These are phyloP conservation scores for Hericium alpestre DNA, from an alignment of 768 basidiomycete species.

Conservation along the genomic window DNA sequence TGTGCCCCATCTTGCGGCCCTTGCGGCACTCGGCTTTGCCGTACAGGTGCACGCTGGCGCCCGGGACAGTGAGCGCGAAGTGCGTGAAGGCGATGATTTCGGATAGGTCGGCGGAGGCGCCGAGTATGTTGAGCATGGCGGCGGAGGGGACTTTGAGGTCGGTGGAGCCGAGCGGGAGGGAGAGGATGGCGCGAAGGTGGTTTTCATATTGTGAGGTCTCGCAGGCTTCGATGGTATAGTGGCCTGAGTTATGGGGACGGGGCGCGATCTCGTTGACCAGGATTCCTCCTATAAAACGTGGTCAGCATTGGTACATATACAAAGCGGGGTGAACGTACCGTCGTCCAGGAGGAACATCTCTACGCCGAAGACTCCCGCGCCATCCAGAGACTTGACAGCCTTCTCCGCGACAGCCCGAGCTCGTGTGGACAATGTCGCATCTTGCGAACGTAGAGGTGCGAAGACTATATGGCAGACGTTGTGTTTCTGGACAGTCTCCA, in stretches of 20 bases:
- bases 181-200: slow-evolving; percentile 89
- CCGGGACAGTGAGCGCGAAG: slow-evolving; percentile 59
- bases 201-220: slow-evolving; percentile 95
- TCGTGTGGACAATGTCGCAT: slow-evolving; percentile 41
- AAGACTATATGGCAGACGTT: slow-evolving; percentile 91
- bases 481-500: slow-evolving; percentile 91
- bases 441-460: slow-evolving; percentile 63
- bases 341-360: slow-evolving; percentile 93
- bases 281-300: slow-evolving; percentile 43
- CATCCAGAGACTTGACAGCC: slow-evolving; percentile 67
- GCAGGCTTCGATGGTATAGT: slow-evolving; percentile 98
- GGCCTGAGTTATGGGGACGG: slow-evolving; percentile 95
- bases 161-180: slow-evolving; percentile 82
- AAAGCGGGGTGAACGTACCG: slow-evolving; percentile 36
- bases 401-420: slow-evolving; percentile 70
- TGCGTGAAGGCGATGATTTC: slow-evolving; percentile 46
- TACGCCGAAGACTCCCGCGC: slow-evolving; percentile 93
- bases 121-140: slow-evolving; percentile 93
- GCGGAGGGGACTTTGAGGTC: slow-evolving; percentile 76
- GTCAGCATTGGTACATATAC: background rate
- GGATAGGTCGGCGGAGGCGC: slow-evolving; percentile 55
- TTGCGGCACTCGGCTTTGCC: slow-evolving; percentile 86
- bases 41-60: slow-evolving; percentile 81
- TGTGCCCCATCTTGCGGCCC: slow-evolving; percentile 96
- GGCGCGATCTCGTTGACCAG: slow-evolving; percentile 97